phyloP scores from a whole-genome alignment of 495 filamentous ascomycete genomes.

The Aspergillus kassunensis region DNA sequence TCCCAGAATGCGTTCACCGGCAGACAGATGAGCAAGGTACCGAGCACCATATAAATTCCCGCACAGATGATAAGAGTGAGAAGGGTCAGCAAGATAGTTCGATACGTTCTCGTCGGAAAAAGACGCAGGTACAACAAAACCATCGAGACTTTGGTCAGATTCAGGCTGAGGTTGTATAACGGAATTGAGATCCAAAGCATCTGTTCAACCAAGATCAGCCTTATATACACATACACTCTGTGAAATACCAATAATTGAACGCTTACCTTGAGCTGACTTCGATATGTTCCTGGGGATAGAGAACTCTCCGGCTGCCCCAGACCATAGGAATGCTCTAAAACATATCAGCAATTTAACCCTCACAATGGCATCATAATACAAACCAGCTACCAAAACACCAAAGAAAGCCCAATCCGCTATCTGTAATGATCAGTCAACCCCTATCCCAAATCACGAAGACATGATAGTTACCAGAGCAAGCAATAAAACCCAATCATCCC shows the following conservation, averaged over 20 bases:
- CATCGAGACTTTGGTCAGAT: slow-evolving; percentile 44
- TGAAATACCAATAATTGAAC: not conserved
- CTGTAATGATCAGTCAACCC: slow-evolving; percentile 13
- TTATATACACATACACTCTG: not conserved
- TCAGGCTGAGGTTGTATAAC: slow-evolving; percentile 41
- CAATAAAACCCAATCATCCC: slow-evolving; percentile 34
- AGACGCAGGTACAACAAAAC: slow-evolving; percentile 37
- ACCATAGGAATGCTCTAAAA: slow-evolving; percentile 16
- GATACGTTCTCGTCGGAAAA: slow-evolving; percentile 30
- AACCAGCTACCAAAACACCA: slow-evolving; percentile 27
- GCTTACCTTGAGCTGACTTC: slow-evolving; percentile 17
- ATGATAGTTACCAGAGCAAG: slow-evolving; percentile 22
- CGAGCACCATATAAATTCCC: slow-evolving; percentile 36
- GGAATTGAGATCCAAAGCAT: slow-evolving; percentile 35
- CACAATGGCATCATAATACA: not conserved
- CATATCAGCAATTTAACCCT: not conserved
- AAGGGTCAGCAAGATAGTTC: slow-evolving; percentile 24
- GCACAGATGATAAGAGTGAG: slow-evolving; percentile 31
- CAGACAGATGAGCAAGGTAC: slow-evolving; percentile 37
- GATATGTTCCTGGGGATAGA: not conserved
- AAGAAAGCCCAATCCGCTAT: slow-evolving; percentile 20
- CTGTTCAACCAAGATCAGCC: slow-evolving; percentile 16
- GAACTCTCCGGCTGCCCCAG: slow-evolving; percentile 7
- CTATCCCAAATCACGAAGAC: not conserved
- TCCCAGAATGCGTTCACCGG: slow-evolving; percentile 32